Conservation (phyloP, 257 asterid species). For the Solanum pinnatisectum region DNA sequence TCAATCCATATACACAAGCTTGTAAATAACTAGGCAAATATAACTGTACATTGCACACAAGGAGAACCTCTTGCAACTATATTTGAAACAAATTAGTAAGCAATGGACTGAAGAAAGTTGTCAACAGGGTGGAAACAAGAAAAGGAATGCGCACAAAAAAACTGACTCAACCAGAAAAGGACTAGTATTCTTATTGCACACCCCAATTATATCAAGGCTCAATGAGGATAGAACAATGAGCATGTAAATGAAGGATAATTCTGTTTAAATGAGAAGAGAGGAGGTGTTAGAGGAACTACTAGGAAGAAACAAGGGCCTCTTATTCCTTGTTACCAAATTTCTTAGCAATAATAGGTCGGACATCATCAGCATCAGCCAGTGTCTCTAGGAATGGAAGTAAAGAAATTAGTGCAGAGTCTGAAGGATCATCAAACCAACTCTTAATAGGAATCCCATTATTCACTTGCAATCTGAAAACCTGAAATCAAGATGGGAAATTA, state of each 20-base stretch:
- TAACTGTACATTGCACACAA: slow-evolving; percentile 48
- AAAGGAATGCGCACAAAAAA: slow-evolving; percentile 1
- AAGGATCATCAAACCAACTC: slow-evolving; percentile 96
- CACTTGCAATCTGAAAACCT: slow-evolving; percentile 95
- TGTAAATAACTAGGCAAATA: background rate
- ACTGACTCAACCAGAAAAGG: slow-evolving; percentile 27
- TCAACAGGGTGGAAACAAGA: slow-evolving; percentile 1
- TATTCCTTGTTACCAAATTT: slow-evolving; percentile 95
- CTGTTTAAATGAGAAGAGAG: slow-evolving; percentile 4
- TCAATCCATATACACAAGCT: slow-evolving; percentile 1
- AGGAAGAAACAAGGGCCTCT: slow-evolving; percentile 49
- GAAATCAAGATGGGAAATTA: slow-evolving; percentile 17
- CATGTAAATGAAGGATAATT: slow-evolving; percentile 32
- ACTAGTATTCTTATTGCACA: slow-evolving; percentile 22
- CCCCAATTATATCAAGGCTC: slow-evolving; percentile 38
- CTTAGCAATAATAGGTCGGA: slow-evolving; percentile 89
- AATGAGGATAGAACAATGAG: slow-evolving; percentile 31
- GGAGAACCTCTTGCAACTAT: slow-evolving; percentile 31
- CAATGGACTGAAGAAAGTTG: slow-evolving; percentile 11
- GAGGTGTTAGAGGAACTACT: slow-evolving; percentile 32
- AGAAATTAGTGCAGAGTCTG: slow-evolving; percentile 69
- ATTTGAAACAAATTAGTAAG: slow-evolving; percentile 40
- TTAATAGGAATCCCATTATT: slow-evolving; percentile 94
- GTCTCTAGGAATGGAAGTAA: slow-evolving; percentile 89
- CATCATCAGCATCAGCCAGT: slow-evolving; percentile 82